Evolutionary conservation across 148 eudicot genomes (phyloP).

Genomic region (Dysphania ambrosioides): DNA sequence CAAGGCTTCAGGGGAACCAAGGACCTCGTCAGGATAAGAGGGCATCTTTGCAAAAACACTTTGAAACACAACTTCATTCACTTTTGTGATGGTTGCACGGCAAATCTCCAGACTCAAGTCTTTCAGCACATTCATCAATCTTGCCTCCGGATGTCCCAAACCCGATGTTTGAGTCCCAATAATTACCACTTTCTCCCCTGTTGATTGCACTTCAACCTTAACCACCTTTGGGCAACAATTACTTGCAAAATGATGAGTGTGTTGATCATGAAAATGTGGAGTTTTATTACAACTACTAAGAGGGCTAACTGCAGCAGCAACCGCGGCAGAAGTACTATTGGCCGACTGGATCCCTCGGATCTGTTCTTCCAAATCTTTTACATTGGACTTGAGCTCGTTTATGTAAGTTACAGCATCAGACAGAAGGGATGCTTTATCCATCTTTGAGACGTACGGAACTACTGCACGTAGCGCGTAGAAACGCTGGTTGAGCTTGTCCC

Average conservation of each 20-base stretch:
- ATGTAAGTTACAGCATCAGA: conserved; percentile 56
- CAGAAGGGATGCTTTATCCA: conserved; percentile 65
- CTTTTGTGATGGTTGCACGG: conserved; percentile 36
- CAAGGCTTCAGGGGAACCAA: too few relatives aligned
- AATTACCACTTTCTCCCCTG: conserved; percentile 36
- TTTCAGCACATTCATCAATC: conserved; percentile 35
- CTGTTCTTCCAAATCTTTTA: neutral
- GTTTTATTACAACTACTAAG: neutral
- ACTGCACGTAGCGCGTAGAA: conserved; percentile 51
- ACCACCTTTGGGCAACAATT: neutral
- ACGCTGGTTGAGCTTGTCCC: conserved; percentile 55
- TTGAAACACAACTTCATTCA: conserved; percentile 37
- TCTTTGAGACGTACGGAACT: conserved; percentile 58
- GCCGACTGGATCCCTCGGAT: neutral
- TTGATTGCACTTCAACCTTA: conserved; percentile 14
- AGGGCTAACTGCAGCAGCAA: neutral
- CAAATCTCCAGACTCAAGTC: conserved; percentile 26
- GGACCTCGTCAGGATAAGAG: neutral
- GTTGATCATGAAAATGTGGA: neutral
- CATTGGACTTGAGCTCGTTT: conserved; percentile 36
- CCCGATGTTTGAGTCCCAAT: conserved; percentile 31
- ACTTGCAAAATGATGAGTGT: neutral
- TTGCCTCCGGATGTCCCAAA: conserved; percentile 29
- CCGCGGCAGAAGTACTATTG: neutral
- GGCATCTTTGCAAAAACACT: conserved; percentile 28